Conservation (phyloP, 2,329 filamentous ascomycete species). For the Claviceps sp. region DNA sequence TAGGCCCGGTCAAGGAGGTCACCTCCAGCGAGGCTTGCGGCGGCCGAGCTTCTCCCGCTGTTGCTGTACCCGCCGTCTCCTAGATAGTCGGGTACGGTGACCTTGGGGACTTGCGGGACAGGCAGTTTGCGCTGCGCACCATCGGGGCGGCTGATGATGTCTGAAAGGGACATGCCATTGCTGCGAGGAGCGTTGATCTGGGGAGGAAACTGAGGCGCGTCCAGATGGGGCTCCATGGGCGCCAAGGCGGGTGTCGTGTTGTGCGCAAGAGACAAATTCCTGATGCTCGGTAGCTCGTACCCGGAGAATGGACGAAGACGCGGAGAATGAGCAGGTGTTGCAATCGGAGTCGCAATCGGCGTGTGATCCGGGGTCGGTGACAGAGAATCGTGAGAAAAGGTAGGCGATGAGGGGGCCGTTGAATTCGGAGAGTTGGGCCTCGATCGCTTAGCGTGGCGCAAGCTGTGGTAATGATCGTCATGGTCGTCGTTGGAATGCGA, state of each 20-base stretch:
- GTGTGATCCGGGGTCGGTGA: constrained; percentile 96
- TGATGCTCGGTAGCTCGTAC: constrained; percentile 71
- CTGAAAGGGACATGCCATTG: constrained; percentile 67
- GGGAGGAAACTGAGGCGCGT: constrained; percentile 26
- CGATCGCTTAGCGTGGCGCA: constrained; percentile 73
- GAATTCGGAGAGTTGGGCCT: constrained; percentile 89
- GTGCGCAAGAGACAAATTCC: constrained; percentile 44
- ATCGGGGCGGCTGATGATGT: constrained; percentile 84
- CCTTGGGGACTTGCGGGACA: constrained; percentile 80
- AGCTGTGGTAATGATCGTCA: constrained; percentile 62
- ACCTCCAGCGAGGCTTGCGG: constrained; percentile 62
- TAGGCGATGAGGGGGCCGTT: constrained; percentile 88
- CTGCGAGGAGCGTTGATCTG: constrained; percentile 37
- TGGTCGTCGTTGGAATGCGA: constrained; percentile 67
- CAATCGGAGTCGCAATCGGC: constrained; percentile 65
- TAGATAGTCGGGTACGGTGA: constrained; percentile 74
- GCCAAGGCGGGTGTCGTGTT: constrained; percentile 42
- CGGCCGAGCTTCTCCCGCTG: constrained; percentile 65
- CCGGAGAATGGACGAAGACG: constrained; percentile 72
- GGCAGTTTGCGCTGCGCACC: constrained; percentile 83
- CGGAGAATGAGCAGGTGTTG: constrained; percentile 70
- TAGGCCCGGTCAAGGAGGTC: constrained; percentile 48
- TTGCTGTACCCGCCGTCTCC: constrained; percentile 53
- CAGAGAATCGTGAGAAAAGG: constrained; percentile 88
- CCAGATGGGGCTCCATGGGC: constrained; percentile 44